These are phyloP conservation scores for Nitzschia inconspicua DNA, from an alignment of 108 stramenopile genomes.

Conservation along the genomic window DNA sequence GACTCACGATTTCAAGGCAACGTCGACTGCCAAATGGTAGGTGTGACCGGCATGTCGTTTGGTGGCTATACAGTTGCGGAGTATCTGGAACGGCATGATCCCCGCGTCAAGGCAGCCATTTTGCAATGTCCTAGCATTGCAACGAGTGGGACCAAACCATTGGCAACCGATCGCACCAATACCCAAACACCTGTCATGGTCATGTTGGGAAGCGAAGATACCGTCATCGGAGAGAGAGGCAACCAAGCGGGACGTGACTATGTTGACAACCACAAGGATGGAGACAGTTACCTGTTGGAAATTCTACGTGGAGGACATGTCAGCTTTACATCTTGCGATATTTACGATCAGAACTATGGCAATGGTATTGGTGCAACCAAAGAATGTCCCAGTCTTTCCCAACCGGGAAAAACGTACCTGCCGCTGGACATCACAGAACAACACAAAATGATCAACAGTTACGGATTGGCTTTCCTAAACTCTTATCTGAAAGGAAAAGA, in stretches of 20 bases:
- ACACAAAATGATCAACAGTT: neutral
- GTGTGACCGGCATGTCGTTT: constrained; percentile 7
- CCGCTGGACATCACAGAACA: neutral
- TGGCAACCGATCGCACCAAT: neutral
- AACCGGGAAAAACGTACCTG: neutral
- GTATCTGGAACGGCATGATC: neutral
- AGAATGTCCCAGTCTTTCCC: neutral
- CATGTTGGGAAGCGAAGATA: constrained; percentile 1
- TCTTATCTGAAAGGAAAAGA: neutral
- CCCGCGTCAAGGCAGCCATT: neutral
- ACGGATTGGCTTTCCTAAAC: neutral
- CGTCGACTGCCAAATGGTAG: neutral
- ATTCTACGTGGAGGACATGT: constrained; percentile 3
- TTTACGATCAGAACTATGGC: constrained; percentile 3
- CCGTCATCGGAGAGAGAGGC: neutral
- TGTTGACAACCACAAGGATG: neutral
- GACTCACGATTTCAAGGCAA: neutral
- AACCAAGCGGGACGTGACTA: neutral
- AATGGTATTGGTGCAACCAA: neutral
- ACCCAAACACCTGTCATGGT: constrained; percentile 2
- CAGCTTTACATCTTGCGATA: constrained; percentile 8
- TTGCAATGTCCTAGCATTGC: neutral
- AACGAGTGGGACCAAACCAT: neutral
- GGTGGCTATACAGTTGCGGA: neutral
- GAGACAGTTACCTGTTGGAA: constrained; percentile 1